Percentiles rank a stretch among this genome's conserved stretches.
Evolutionary conservation across 2,329 filamentous ascomycete genomes (phyloP).

Genomic region (Penicillium crustosum): DNA sequence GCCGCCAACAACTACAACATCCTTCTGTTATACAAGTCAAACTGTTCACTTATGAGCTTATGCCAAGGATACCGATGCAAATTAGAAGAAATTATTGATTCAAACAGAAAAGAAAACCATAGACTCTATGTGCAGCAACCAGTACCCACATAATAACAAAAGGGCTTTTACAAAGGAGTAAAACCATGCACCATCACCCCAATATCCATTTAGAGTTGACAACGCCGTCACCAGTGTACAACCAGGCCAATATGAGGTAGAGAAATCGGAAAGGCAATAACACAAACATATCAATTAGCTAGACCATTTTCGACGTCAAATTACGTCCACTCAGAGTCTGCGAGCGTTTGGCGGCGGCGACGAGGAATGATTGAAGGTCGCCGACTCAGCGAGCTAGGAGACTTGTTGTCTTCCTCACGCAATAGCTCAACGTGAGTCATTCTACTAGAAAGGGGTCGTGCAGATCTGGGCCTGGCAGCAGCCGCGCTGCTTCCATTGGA

Average conservation of each 20-base stretch:
- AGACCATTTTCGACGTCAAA: neutral
- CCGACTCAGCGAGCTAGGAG: constrained; percentile 34
- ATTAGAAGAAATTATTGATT: constrained; percentile 18
- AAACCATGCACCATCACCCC: constrained; percentile 12
- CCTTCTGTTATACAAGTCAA: no score
- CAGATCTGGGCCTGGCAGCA: constrained; percentile 35
- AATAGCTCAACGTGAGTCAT: constrained; percentile 39
- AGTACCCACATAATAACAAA: constrained; percentile 21
- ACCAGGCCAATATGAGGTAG: constrained; percentile 4
- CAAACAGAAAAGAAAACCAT: constrained; percentile 4
- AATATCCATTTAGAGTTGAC: constrained; percentile 4
- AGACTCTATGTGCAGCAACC: constrained; percentile 24
- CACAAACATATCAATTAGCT: neutral
- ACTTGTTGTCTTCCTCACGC: constrained; percentile 39
- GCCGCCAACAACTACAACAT: neutral
- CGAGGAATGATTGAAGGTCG: constrained; percentile 39
- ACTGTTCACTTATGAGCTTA: neutral
- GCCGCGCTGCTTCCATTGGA: constrained; percentile 34
- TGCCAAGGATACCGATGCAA: neutral
- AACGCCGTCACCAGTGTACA: constrained; percentile 13
- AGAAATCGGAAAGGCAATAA: constrained; percentile 3
- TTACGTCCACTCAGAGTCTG: constrained; percentile 41
- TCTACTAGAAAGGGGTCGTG: constrained; percentile 40
- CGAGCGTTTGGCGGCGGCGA: constrained; percentile 38
- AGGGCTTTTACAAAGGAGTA: constrained; percentile 12